Conservation (phyloP, 164 flowering plant species). For the Tetrastigma voinierianum region DNA sequence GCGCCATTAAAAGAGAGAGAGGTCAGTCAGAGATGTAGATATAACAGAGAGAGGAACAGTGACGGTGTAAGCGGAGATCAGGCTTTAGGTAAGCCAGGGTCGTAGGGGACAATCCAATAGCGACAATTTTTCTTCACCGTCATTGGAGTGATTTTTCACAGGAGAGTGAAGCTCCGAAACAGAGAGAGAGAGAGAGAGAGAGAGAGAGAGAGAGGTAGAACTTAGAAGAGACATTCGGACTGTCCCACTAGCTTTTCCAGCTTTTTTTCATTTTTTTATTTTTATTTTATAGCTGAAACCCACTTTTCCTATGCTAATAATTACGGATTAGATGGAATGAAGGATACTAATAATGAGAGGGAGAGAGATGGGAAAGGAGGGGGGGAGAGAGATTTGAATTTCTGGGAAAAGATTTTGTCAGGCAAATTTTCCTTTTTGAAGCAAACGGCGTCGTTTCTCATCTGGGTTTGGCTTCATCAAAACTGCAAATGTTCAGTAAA, state of each 20-base stretch:
- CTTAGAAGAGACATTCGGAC: conserved; percentile 50
- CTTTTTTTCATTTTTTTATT: conserved; percentile 20
- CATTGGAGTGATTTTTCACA: conserved; percentile 7
- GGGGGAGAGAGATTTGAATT: too few species aligned
- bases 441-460: too few species aligned
- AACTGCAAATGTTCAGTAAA: too few species aligned
- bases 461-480: too few species aligned
- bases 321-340: conserved; percentile 34
- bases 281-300: conserved; percentile 4
- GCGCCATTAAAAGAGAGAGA: too few species aligned
- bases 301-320: conserved; percentile 16
- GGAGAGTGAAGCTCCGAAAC: neutral
- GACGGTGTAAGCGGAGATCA: too few species aligned
- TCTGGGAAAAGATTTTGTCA: neutral
- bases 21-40: too few species aligned
- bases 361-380: conserved; percentile 1
- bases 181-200: conserved; percentile 8
- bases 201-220: conserved; percentile 3
- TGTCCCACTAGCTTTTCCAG: conserved; percentile 43
- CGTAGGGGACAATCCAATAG: conserved; percentile 1
- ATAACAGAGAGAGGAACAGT: too few species aligned
- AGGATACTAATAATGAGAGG: conserved; percentile 21
- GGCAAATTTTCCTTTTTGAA: neutral
- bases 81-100: neutral
- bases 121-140: conserved; percentile 5